Evolutionary conservation across 495 filamentous ascomycete genomes (phyloP), one percentile per base, ranked within the genome.

Genomic region (Penicillium taxi): DNA sequence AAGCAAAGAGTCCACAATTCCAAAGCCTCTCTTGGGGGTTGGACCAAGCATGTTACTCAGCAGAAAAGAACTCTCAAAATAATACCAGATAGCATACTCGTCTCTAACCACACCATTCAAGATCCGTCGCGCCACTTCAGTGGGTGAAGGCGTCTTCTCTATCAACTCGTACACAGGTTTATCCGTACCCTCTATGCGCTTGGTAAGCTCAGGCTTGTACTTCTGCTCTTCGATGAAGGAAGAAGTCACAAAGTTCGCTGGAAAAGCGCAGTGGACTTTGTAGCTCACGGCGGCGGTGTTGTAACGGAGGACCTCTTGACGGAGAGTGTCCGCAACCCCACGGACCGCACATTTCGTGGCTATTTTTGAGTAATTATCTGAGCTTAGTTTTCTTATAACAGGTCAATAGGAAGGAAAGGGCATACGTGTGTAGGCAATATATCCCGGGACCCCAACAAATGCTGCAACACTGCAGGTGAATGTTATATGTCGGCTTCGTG

Each of bases 271-370:
- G 15, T 28, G 26, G 4, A 28, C 11, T 12, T 28, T 28, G 26
- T 12, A 12, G 11, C 15, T 13, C 26, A 12, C 11, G 11, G n/a
- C 11, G 11, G n/a, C 11, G 5, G 26, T 5, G 26, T 13, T 5
- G 47, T 66, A 61, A 5, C 53, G 43, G 15, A 49, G 45, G 6
- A 43, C 38, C 47, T 69, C 62, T 32, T 51, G 39, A 1, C 62
- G 56, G 2, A 67, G 52, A 1, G 58, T 64, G 28, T 67, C 62
- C 16, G 63, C 62, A 1, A 69, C 33, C 1, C 52, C 58, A 23
- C 63, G 56, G 6, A 54, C 52, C 1, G 66, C 56, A 3, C 41
- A 49, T 42, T 63, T 63, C 1, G 49, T 46, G 4, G 61, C n/a
- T 11, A 6, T 25, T 25, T 25, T 16, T 32, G 15, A 17, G 15